A percentile compares a stretch with the other conserved stretches of the same genome.
Conservation (phyloP, 345 rosid genomes). For the Citrus australasica region DNA sequence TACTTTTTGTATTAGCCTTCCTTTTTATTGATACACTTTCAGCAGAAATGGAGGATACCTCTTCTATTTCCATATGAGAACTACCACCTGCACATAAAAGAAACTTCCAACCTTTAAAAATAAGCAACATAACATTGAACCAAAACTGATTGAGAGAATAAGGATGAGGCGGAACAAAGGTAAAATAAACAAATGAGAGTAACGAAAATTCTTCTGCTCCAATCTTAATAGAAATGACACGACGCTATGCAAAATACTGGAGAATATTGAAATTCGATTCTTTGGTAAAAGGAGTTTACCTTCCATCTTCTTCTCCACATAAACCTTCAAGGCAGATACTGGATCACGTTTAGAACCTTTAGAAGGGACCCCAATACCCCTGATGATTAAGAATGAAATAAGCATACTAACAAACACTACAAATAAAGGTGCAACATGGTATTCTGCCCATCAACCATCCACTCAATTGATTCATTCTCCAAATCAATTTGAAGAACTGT, state of each 20-base stretch:
- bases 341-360: slow-evolving; percentile 72
- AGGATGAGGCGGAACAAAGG: not conserved
- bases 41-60: slow-evolving; percentile 19
- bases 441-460: not conserved
- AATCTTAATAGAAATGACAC: not conserved
- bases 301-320: slow-evolving; percentile 34
- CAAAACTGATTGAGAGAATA: not conserved
- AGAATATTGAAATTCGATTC: slow-evolving; percentile 6
- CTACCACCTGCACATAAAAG: slow-evolving; percentile 37
- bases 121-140: not conserved
- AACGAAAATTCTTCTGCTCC: not conserved
- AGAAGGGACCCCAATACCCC: slow-evolving; percentile 70
- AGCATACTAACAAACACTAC: not conserved
- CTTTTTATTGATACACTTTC: slow-evolving; percentile 30
- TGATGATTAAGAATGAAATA: slow-evolving; percentile 27
- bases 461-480: not conserved
- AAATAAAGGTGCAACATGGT: not conserved
- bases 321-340: slow-evolving; percentile 57
- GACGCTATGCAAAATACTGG: not conserved
- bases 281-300: slow-evolving; percentile 35
- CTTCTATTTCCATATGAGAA: slow-evolving; percentile 28
- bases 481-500: not conserved
- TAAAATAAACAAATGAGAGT: not conserved
- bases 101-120: slow-evolving; percentile 10
- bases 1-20: slow-evolving; percentile 17